Evolutionary conservation across 805 yeast genomes (phyloP).

Genomic region (Wickerhamiella spandovensis): DNA sequence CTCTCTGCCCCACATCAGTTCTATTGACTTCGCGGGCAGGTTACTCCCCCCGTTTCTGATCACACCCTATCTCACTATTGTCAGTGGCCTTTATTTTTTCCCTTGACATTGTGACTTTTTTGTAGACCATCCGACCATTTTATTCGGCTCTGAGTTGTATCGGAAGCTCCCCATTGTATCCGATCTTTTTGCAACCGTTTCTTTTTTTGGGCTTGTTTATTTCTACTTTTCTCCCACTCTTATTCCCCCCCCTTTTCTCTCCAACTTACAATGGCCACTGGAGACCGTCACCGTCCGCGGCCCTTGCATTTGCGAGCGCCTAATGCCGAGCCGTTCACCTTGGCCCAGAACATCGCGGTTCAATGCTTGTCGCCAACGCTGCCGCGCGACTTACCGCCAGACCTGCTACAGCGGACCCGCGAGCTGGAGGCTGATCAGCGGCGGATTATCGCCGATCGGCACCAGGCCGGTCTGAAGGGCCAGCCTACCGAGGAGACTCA

Average conservation of each 20-base stretch:
- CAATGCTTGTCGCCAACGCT: conserved; percentile 14
- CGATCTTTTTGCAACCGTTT: too few relatives aligned
- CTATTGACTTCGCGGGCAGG: too few relatives aligned
- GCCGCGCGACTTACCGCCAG: conserved; percentile 8
- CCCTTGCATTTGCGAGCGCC: neutral
- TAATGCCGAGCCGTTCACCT: neutral
- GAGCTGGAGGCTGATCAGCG: conserved; percentile 13
- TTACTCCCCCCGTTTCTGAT: too few relatives aligned
- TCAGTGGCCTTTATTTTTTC: too few relatives aligned
- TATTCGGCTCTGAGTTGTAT: too few relatives aligned
- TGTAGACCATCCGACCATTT: too few relatives aligned
- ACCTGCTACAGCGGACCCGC: conserved; percentile 7
- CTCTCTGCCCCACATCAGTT: too few relatives aligned
- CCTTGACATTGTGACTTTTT: too few relatives aligned
- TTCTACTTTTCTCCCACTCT: too few relatives aligned
- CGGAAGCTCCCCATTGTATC: too few relatives aligned
- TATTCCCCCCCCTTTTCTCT: neutral
- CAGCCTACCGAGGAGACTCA: neutral
- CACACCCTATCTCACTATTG: too few relatives aligned
- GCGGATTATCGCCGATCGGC: conserved; percentile 9
- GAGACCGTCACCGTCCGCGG: neutral
- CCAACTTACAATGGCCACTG: neutral
- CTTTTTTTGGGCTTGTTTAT: too few relatives aligned
- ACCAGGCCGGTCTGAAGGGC: neutral
- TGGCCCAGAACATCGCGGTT: conserved; percentile 9